Base-by-base conservation (phyloP, 768 basidiomycete species). In the Russula emetica region DNA sequence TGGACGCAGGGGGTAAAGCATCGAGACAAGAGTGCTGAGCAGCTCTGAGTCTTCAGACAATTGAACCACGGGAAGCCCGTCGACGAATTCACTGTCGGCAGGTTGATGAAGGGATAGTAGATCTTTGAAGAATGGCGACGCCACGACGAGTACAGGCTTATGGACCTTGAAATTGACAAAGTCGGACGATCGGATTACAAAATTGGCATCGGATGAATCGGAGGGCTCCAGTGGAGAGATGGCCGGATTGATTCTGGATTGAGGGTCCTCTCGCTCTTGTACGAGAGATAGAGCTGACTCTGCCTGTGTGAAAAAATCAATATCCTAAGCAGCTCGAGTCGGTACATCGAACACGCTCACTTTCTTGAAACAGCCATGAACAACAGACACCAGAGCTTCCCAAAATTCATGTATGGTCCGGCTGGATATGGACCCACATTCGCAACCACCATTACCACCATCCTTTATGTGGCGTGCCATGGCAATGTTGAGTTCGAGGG, bases 61-160 rank as follows among this genome's bases (percentile, higher is more conserved):
- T 16, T 6, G 51, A 24, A 66, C 1, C n/a, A 62, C 28, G 4
- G 61, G 55, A 3, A 66, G 54, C 6, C 42, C 61, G 30, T 62
- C 44, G 1, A 42, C 14, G 1, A 20, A 4, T 7, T 49, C 32
- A 50, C 14, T 3, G 13, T 58, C 6, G 5, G 52, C 7, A 16
- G 59, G 55, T 3, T 58, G 55, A 5, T 66, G 61, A 30, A 67
- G 66, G 5, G 61, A 62, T n/a, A 68, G 52, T 59, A 63, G 24
- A 51, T 61, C 61, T 3, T 11, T 42, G 42, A 68, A 68, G 20
- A 67, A 28, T 24, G 38, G 61, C 0, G 66, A 68, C 6, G 58
- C 34, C 2, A 22, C 7, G 26, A 44, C n/a, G 5, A 68, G 20
- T 45, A 52, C 44, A 0, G 30, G 14, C 30, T 67, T 68, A 49